These are phyloP conservation scores for Candida frijolesensis DNA, from an alignment of 1,139 yeast genomes.

Conservation along the genomic window DNA sequence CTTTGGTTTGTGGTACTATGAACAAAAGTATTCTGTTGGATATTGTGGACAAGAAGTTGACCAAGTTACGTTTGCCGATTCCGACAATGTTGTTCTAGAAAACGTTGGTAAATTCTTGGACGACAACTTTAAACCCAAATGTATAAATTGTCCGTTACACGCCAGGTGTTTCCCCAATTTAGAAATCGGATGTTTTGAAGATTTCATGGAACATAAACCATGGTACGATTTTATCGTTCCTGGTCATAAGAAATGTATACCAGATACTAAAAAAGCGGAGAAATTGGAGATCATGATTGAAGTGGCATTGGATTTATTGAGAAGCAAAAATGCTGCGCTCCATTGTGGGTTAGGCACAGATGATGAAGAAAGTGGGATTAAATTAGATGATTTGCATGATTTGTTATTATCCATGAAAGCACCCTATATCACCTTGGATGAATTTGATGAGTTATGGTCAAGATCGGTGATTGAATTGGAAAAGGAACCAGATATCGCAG, in stretches of 20 bases:
- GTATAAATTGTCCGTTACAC: conserved; percentile 80
- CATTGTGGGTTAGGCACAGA: conserved; percentile 62
- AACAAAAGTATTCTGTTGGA: conserved; percentile 60
- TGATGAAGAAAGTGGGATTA: conserved; percentile 53
- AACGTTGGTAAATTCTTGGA: conserved; percentile 37
- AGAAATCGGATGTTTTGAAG: conserved; percentile 68
- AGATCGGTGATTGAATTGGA: conserved; percentile 66
- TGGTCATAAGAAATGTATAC: conserved; percentile 57
- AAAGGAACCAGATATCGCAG: conserved; percentile 75
- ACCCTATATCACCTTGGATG: conserved; percentile 63
- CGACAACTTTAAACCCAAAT: conserved; percentile 54
- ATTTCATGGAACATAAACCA: conserved; percentile 58
- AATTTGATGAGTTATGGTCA: conserved; percentile 81
- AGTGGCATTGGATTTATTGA: conserved; percentile 65
- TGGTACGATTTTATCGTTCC: conserved; percentile 64
- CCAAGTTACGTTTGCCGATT: conserved; percentile 32
- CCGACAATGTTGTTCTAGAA: conserved; percentile 20
- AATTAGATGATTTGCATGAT: conserved; percentile 57
- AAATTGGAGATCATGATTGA: conserved; percentile 67
- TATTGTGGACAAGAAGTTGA: conserved; percentile 66
- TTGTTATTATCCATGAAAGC: conserved; percentile 60
- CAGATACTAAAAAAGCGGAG: conserved; percentile 74
- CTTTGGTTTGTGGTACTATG: conserved; percentile 61
- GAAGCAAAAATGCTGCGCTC: conserved; percentile 68
- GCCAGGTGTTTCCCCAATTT: conserved; percentile 70